Evolutionary conservation across 345 rosid species (phyloP).

Genomic region (Dipteronia dyeriana): DNA sequence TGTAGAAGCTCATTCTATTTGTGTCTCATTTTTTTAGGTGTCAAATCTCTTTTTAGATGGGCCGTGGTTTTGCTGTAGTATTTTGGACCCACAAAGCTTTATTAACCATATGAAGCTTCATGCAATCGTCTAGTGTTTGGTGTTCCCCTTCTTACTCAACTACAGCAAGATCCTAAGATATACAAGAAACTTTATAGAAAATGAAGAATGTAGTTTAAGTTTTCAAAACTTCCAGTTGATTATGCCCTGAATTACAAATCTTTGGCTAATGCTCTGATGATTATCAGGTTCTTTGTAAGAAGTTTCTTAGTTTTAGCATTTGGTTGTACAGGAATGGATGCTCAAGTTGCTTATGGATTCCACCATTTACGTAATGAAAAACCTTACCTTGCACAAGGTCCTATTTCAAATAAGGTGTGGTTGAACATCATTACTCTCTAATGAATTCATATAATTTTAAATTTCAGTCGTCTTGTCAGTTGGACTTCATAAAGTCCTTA

Average conservation of each 20-base stretch:
- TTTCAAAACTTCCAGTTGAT: slow-evolving; percentile 4
- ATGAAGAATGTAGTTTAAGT: background rate
- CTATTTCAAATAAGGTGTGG: slow-evolving; percentile 87
- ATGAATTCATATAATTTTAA: background rate
- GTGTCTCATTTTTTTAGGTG: background rate
- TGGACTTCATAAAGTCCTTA: background rate
- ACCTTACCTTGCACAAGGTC: slow-evolving; percentile 95
- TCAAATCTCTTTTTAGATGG: background rate
- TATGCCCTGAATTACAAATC: background rate
- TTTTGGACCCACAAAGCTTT: background rate
- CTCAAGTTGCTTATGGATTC: slow-evolving; percentile 96
- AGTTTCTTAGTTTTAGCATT: slow-evolving; percentile 16
- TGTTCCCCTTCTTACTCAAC: background rate
- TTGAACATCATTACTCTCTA: background rate
- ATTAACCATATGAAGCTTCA: background rate
- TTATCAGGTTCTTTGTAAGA: slow-evolving; percentile 12
- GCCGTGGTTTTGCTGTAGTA: background rate
- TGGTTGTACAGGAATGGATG: slow-evolving; percentile 87
- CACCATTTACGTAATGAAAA: slow-evolving; percentile 93
- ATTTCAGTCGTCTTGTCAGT: background rate
- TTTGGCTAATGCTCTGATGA: background rate
- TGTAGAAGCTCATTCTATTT: slow-evolving; percentile 1
- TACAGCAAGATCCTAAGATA: background rate
- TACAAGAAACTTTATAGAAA: background rate
- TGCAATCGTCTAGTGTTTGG: background rate